A percentile compares a stretch with the other conserved stretches of the same genome.
phyloP scores from a whole-genome alignment of 2,329 filamentous ascomycete genomes.

The Pseudocercospora eumusae region DNA sequence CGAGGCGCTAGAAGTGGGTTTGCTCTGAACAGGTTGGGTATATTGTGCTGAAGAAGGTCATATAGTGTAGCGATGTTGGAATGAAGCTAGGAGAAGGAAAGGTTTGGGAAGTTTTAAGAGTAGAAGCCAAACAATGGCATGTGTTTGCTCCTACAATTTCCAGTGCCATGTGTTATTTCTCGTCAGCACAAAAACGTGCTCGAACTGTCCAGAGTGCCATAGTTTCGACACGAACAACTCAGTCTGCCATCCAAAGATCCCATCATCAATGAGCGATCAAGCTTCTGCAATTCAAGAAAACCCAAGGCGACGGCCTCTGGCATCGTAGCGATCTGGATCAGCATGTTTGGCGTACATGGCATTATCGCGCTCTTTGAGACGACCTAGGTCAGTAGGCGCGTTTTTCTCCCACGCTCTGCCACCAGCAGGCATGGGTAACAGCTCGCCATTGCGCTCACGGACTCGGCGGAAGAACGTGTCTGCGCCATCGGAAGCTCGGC shows the following conservation, averaged over 20 bases:
- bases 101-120: not conserved
- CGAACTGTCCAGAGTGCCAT: not conserved
- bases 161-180: not conserved
- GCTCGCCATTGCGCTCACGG: constrained; percentile 4
- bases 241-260: not conserved
- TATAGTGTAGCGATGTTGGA: not conserved
- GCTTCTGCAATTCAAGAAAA: not conserved
- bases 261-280: not conserved
- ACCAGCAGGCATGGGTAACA: not conserved
- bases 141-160: not conserved
- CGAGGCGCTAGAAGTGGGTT: too few relatives aligned
- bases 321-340: not conserved
- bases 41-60: not conserved
- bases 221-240: not conserved
- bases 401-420: not conserved
- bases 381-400: not conserved
- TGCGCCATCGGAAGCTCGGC: not conserved
- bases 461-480: not conserved
- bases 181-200: not conserved
- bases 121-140: not conserved
- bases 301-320: not conserved
- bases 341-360: not conserved
- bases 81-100: not conserved
- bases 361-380: not conserved
- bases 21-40: too few relatives aligned